A percentile compares a stretch with the other conserved stretches of the same genome.
Conservation (phyloP, 2,329 filamentous ascomycete genomes). For the Ophiostoma piceae region DNA sequence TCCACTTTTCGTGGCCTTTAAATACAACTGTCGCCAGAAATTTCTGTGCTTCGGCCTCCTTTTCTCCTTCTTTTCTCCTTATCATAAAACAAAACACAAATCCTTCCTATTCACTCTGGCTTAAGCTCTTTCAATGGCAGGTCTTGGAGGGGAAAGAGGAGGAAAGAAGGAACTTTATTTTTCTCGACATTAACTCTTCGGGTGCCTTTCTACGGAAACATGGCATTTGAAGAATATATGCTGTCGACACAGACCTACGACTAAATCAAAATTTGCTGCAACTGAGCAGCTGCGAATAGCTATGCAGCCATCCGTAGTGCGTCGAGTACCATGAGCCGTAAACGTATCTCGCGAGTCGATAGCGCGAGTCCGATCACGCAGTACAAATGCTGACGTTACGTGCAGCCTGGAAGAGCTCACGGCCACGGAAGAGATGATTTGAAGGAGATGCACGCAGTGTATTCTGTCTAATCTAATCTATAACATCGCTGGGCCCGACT, state of each 20-base stretch:
- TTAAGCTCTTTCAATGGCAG: conserved; percentile 51
- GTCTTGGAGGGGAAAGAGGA: conserved; percentile 64
- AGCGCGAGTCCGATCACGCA: not conserved
- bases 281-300: not conserved
- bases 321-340: not conserved
- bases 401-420: not conserved
- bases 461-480: not conserved
- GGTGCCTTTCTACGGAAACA: conserved; percentile 34
- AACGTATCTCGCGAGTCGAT: too few relatives aligned
- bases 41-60: conserved; percentile 14
- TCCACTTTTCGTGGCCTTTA: not conserved
- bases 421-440: not conserved
- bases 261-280: not conserved
- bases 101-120: conserved; percentile 64
- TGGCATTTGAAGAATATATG: conserved; percentile 36
- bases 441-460: not conserved
- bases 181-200: conserved; percentile 55
- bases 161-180: conserved; percentile 47
- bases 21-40: not conserved
- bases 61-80: conserved; percentile 33
- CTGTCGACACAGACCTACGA: conserved; percentile 34
- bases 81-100: conserved; percentile 41
- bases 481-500: not conserved
- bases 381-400: not conserved
- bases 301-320: not conserved